A percentile compares a stretch with the other conserved stretches of the same genome.
These are phyloP conservation scores for Talaromyces sp. DNA, from an alignment of 2,329 filamentous ascomycete species.

Conservation along the genomic window DNA sequence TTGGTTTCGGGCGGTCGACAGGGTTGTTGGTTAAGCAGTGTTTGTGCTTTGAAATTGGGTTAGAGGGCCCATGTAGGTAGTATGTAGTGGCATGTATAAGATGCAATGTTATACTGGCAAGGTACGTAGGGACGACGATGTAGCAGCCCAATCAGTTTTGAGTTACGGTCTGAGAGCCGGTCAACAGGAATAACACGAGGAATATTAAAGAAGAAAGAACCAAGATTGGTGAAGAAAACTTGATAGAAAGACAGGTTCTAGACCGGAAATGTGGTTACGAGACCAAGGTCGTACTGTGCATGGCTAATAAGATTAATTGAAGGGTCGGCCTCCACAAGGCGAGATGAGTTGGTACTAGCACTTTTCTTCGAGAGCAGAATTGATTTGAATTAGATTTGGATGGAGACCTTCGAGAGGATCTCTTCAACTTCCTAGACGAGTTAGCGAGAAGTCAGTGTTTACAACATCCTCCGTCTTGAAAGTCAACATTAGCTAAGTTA, in stretches of 20 bases:
- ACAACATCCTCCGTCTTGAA: no score
- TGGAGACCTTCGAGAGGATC: not conserved
- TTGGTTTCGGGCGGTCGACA: not conserved
- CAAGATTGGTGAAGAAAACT: not conserved
- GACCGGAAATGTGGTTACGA: constrained; percentile 5
- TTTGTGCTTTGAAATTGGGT: constrained; percentile 2
- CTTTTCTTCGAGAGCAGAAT: no score
- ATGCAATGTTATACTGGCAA: constrained; percentile 1
- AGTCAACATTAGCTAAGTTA: no score
- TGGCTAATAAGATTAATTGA: not conserved
- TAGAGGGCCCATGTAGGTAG: constrained; percentile 3
- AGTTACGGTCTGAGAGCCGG: not conserved
- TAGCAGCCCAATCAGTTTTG: constrained; percentile 2
- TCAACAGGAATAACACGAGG: not conserved
- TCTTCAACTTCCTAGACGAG: not conserved
- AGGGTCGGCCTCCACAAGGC: not conserved
- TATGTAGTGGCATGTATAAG: not conserved
- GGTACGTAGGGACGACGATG: not conserved
- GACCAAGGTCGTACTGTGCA: constrained; percentile 3
- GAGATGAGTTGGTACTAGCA: not conserved
- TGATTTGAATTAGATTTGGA: not conserved
- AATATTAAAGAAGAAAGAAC: not conserved
- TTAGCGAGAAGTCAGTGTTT: not conserved
- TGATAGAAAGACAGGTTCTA: not conserved
- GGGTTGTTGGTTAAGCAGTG: not conserved